Evolutionary conservation across 495 filamentous ascomycete genomes (phyloP).

Genomic region (Aspergillus conjunctus): DNA sequence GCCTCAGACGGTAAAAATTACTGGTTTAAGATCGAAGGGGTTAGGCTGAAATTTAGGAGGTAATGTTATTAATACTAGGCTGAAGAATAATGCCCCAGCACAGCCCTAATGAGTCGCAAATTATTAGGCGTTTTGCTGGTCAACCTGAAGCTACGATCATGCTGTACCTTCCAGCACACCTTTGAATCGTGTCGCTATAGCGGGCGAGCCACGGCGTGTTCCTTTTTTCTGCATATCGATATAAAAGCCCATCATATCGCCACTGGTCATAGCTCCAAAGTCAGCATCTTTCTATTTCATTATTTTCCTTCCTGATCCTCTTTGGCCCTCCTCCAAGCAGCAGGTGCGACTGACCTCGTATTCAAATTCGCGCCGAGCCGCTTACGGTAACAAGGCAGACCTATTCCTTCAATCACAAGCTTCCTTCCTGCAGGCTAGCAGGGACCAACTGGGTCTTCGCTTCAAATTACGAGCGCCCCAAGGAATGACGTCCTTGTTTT

Average conservation of each 20-base stretch:
- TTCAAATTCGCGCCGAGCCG: constrained; percentile 18
- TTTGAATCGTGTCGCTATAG: too few relatives aligned
- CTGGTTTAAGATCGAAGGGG: not conserved
- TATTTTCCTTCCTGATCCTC: not conserved
- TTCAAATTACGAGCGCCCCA: constrained; percentile 6
- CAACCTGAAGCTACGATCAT: not conserved
- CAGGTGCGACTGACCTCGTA: constrained; percentile 7
- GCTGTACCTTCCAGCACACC: too few relatives aligned
- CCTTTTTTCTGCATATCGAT: too few relatives aligned
- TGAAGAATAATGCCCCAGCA: not conserved
- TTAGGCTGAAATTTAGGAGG: not conserved
- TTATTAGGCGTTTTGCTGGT: not conserved
- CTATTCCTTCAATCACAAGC: constrained; percentile 21
- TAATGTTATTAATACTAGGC: not conserved
- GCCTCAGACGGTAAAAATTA: not conserved
- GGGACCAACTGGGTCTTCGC: not conserved
- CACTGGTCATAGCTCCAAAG: too few relatives aligned
- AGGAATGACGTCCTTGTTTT: constrained; percentile 1
- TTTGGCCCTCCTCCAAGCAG: not conserved
- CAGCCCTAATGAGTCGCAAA: not conserved
- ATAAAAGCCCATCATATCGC: too few relatives aligned
- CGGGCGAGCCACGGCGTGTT: too few relatives aligned
- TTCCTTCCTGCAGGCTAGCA: constrained; percentile 1
- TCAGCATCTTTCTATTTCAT: too few relatives aligned
- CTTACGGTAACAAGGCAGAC: constrained; percentile 26